Base-by-base conservation (phyloP, 345 rosid genomes). In the Lepidium aucheri region DNA sequence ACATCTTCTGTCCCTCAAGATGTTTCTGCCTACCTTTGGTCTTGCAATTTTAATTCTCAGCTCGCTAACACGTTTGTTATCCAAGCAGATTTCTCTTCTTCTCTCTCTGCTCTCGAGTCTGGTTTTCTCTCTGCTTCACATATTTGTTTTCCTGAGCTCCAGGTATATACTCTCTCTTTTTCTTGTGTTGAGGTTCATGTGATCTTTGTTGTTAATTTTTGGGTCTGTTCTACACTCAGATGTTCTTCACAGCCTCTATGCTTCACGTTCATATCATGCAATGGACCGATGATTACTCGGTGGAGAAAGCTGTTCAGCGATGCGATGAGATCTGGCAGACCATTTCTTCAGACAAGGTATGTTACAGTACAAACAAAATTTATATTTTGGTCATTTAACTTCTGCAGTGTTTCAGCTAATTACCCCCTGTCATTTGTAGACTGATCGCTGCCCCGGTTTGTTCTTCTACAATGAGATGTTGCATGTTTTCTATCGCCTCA, bases 11-110 rank as follows among this genome's bases (percentile, higher is more conserved):
- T 75, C n/a, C 47, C 77, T 36, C 76, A 78, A 9, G 80, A 75
- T 54, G 30, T 83, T 32, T 78, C 86, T 9, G 81, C 78, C 54
- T 74, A 72, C 71, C 80, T 94, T 18, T 94, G 99, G 99, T 75
- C 87, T 62, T 90, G 96, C 84, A 94, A 94, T 72, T 90, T 94
- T 88, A 88, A 80, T 70, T 90, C 97, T 8, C 99, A 90, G 85
- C 86, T 94, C n/a, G 96, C 97, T 12, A 94, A 83, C 69, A 87
- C 87, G 15, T 84, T 86, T 55, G 77, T 94, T 38, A 82, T 84
- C 45, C 89, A 88, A 79, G 97, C 95, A 41, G 95, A 94, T 65
- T 88, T 81, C 61, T 80, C 77, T 33, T 74, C 81, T 59, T 83
- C 97, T 11, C 53, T 94, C 52, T 77, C 96, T 15, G 84, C 86